Percentiles rank a stretch among this genome's conserved stretches.
Evolutionary conservation across 257 asterid genomes (phyloP).

Genomic region (Solanum virginianum): DNA sequence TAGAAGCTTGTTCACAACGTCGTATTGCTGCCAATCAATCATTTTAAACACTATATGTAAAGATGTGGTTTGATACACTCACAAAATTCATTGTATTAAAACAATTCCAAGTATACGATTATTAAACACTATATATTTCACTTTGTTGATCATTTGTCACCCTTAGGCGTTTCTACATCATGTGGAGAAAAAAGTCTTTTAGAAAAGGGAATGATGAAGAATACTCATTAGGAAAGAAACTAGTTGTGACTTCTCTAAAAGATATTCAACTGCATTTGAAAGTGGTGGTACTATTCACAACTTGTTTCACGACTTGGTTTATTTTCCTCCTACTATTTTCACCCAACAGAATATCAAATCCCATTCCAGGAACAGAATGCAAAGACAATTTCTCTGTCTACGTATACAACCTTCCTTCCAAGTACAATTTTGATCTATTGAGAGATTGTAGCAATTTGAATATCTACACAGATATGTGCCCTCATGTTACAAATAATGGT

Average conservation of each 20-base stretch:
- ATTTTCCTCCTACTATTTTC: neutral
- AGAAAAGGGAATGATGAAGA: neutral
- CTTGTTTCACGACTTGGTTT: neutral
- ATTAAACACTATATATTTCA: neutral
- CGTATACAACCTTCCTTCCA: neutral
- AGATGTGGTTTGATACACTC: neutral
- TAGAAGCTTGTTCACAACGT: neutral
- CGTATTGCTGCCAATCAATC: neutral
- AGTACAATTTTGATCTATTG: neutral
- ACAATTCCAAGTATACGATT: neutral
- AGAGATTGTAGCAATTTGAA: neutral
- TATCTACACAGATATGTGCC: neutral
- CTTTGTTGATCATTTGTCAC: neutral
- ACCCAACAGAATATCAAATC: neutral
- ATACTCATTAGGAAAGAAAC: neutral
- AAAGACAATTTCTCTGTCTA: neutral
- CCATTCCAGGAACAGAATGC: neutral
- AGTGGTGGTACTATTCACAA: neutral
- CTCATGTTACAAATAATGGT: neutral
- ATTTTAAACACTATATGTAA: neutral
- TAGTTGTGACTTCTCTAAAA: neutral
- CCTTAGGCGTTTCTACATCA: neutral
- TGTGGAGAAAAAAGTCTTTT: neutral
- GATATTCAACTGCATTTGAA: neutral
- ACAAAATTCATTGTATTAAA: neutral